Conservation (phyloP, 2,329 filamentous ascomycete genomes). For the Calonectria pauciramosa region DNA sequence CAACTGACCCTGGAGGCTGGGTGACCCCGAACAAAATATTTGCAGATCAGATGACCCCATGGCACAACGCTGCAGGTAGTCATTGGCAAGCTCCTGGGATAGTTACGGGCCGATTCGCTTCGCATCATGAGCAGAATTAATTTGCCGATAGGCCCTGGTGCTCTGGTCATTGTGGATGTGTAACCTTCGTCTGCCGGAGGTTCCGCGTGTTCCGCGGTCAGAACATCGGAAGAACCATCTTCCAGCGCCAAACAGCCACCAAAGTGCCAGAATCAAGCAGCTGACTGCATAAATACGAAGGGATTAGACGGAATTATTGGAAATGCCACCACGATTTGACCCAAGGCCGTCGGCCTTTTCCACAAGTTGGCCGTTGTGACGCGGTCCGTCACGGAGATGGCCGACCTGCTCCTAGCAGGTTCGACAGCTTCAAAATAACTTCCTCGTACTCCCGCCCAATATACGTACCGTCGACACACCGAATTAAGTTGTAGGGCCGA, state of each 20-base stretch:
- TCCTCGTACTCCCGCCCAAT: too few species aligned
- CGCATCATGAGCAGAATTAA: not conserved
- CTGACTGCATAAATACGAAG: not conserved
- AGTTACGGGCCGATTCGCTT: not conserved
- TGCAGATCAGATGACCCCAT: not conserved
- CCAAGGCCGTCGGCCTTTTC: too few species aligned
- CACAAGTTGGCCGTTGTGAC: not conserved
- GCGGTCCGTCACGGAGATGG: not conserved
- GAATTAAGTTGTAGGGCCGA: not conserved
- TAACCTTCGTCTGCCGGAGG: not conserved
- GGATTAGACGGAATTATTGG: not conserved
- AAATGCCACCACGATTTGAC: not conserved
- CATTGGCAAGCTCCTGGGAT: not conserved
- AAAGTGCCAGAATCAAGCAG: not conserved
- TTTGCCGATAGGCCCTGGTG: not conserved
- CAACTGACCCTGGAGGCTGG: not conserved
- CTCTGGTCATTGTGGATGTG: not conserved
- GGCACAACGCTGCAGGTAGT: not conserved
- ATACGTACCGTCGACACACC: not conserved
- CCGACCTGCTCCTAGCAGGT: not conserved
- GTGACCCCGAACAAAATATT: not conserved
- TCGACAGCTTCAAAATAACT: not conserved
- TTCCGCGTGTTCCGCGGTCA: not conserved
- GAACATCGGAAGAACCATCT: not conserved
- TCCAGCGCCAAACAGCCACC: not conserved